These are phyloP conservation scores for Xylaria sp. DNA, from an alignment of 2,329 filamentous ascomycete species.

Conservation along the genomic window DNA sequence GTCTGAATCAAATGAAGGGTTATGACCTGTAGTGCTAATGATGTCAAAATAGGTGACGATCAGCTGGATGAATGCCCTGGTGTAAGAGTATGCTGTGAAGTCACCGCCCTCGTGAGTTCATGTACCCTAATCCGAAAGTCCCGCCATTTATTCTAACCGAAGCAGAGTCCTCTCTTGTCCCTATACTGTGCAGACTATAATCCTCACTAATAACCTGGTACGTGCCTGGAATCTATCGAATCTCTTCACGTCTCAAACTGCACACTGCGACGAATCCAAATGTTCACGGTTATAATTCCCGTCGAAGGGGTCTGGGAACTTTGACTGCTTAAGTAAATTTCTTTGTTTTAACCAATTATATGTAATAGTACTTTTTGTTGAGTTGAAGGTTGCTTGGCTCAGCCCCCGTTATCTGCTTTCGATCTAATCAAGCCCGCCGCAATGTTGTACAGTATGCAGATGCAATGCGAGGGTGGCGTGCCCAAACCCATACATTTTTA, in stretches of 20 bases:
- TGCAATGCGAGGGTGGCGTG: conserved; percentile 24
- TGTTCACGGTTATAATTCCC: neutral
- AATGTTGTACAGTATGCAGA: conserved; percentile 35
- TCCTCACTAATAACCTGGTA: conserved; percentile 17
- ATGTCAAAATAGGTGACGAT: conserved; percentile 41
- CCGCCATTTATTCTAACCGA: conserved; percentile 10
- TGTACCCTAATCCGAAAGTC: neutral
- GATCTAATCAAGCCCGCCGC: conserved; percentile 13
- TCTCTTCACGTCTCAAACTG: neutral
- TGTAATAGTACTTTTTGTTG: conserved; percentile 23
- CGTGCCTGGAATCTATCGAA: neutral
- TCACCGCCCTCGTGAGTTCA: conserved; percentile 48
- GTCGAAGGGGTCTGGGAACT: neutral
- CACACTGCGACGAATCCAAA: neutral
- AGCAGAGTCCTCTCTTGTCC: conserved; percentile 48
- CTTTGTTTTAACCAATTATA: conserved; percentile 19
- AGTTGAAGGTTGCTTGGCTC: conserved; percentile 30
- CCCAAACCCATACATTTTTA: conserved; percentile 22
- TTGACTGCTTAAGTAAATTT: conserved; percentile 7
- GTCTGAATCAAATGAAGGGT: neutral
- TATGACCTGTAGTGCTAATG: conserved; percentile 13
- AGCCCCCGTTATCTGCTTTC: conserved; percentile 14
- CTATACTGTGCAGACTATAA: conserved; percentile 44
- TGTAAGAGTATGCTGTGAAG: conserved; percentile 50
- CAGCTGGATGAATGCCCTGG: conserved; percentile 45